Evolutionary conservation across 2,329 filamentous ascomycete species (phyloP).

Genomic region (Chaetomiaceae sp.): DNA sequence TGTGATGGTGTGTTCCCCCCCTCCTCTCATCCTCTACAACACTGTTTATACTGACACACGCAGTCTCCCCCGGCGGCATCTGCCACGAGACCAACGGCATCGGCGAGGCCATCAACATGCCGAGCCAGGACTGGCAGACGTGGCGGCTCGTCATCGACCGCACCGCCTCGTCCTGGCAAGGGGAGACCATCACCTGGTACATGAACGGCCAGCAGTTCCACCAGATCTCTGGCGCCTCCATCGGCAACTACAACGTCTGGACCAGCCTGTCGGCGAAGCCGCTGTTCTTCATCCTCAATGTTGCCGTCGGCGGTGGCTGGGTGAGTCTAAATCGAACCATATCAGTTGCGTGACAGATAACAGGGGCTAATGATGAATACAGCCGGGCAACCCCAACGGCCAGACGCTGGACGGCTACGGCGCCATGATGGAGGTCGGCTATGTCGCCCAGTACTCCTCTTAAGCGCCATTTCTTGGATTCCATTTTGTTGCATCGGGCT

Average conservation of each 20-base stretch:
- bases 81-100: constrained; percentile 44
- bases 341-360: too few species aligned
- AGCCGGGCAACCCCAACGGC: constrained; percentile 27
- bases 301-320: constrained; percentile 30
- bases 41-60: neutral
- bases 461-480: neutral
- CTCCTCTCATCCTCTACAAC: neutral
- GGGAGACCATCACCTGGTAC: constrained; percentile 44
- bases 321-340: too few species aligned
- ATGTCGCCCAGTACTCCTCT: constrained; percentile 25
- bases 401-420: constrained; percentile 26
- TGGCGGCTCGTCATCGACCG: constrained; percentile 45
- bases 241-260: constrained; percentile 39
- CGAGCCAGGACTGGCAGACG: constrained; percentile 42
- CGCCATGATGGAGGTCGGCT: constrained; percentile 28
- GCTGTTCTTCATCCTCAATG: constrained; percentile 27
- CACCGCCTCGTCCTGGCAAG: constrained; percentile 35
- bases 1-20: constrained; percentile 30
- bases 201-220: constrained; percentile 40
- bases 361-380: neutral
- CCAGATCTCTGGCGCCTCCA: constrained; percentile 36
- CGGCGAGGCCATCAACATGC: constrained; percentile 31
- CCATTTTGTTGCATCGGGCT: neutral
- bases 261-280: constrained; percentile 27
- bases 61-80: constrained; percentile 34